These are phyloP conservation scores for Vitis labrusca DNA, from an alignment of 164 flowering plant genomes.

Conservation along the genomic window DNA sequence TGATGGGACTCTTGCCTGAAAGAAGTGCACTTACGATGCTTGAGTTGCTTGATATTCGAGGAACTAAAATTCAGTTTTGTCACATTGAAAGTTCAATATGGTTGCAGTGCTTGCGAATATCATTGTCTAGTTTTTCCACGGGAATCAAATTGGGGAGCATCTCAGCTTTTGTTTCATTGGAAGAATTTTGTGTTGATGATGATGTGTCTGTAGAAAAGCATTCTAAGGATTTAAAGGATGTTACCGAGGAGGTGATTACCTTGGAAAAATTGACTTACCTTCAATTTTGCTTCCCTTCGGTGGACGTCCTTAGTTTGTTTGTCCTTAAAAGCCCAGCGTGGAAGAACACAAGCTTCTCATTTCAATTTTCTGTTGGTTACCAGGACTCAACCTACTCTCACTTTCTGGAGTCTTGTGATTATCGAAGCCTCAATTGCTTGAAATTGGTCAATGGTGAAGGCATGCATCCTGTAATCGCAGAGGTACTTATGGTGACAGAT, in stretches of 20 bases:
- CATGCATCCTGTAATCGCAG: background rate
- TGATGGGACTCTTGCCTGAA: background rate
- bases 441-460: slow-evolving; percentile 5
- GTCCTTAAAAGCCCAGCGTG: background rate
- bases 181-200: slow-evolving; percentile 23
- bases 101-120: slow-evolving; percentile 13
- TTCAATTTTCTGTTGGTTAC: slow-evolving; percentile 12
- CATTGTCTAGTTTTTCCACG: background rate
- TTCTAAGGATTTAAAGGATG: background rate
- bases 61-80: background rate
- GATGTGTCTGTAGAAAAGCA: background rate
- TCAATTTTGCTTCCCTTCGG: slow-evolving; percentile 13
- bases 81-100: background rate
- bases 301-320: background rate
- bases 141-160: background rate
- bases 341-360: slow-evolving; percentile 1
- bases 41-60: slow-evolving; percentile 11
- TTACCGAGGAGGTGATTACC: slow-evolving; percentile 5
- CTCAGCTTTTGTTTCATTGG: slow-evolving; percentile 3
- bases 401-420: background rate
- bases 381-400: background rate
- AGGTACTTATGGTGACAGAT: slow-evolving; percentile 6
- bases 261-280: slow-evolving; percentile 1
- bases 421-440: background rate
- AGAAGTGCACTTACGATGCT: background rate